Percentiles rank a stretch among this genome's conserved stretches.
Conservation (phyloP, 2,329 filamentous ascomycete species). For the Paecilomyces variotii region DNA sequence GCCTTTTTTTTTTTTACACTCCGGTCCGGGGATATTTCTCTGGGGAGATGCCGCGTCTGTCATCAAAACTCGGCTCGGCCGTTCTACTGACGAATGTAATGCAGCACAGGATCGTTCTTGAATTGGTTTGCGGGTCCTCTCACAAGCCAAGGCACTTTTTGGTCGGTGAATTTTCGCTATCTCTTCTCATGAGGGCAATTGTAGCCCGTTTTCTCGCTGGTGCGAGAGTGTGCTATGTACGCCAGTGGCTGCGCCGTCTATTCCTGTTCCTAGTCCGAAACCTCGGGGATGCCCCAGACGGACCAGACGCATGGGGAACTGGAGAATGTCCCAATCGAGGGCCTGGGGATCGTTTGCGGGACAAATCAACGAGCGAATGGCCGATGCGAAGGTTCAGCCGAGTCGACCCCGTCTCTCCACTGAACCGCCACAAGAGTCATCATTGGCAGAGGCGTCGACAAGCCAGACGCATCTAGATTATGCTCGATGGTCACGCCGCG, state of each 20-base stretch:
- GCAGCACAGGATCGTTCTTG: not conserved
- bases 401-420: not conserved
- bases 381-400: not conserved
- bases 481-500: not conserved
- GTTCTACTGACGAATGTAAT: not conserved
- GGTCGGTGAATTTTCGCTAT: not conserved
- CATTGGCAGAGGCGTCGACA: not conserved
- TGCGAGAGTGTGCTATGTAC: not conserved
- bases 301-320: not conserved
- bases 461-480: not conserved
- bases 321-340: not conserved
- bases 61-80: not conserved
- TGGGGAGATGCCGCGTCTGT: not conserved
- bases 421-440: not conserved
- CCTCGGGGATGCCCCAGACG: not conserved
- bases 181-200: not conserved
- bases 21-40: not conserved
- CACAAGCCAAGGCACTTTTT: not conserved
- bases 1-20: not conserved
- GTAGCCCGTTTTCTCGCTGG: not conserved
- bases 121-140: not conserved
- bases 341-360: not conserved
- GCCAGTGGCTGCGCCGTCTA: not conserved
- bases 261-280: not conserved
- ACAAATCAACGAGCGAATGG: not conserved